These are phyloP conservation scores for Penicillium parvum DNA, from an alignment of 495 filamentous ascomycete species.

Conservation along the genomic window DNA sequence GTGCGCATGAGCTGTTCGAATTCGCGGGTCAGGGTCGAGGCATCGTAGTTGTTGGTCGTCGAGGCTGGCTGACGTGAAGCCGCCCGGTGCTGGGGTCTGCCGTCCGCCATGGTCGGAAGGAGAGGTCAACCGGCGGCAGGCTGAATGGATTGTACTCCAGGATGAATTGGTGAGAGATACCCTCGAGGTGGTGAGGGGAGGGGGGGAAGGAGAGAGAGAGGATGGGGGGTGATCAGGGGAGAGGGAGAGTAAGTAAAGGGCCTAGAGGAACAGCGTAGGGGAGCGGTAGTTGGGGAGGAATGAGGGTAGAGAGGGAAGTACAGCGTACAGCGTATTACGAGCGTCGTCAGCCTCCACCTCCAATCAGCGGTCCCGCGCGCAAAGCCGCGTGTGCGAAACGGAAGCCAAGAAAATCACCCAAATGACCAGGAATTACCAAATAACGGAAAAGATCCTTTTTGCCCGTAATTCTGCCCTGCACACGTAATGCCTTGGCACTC, in stretches of 20 bases:
- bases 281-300: too few species aligned
- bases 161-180: constrained; percentile 15
- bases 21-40: constrained; percentile 51
- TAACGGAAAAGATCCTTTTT: constrained; percentile 33
- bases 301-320: constrained; percentile 8
- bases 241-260: not conserved
- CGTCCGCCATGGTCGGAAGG: constrained; percentile 38
- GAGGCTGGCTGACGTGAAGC: constrained; percentile 22
- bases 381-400: constrained; percentile 45
- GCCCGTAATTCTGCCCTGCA: constrained; percentile 16
- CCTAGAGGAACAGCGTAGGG: too few species aligned
- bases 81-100: constrained; percentile 30
- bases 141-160: constrained; percentile 19
- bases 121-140: constrained; percentile 25
- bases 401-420: constrained; percentile 25
- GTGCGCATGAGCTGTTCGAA: constrained; percentile 77
- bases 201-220: constrained; percentile 7
- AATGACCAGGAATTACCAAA: too few species aligned
- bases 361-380: constrained; percentile 41
- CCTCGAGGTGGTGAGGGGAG: constrained; percentile 10
- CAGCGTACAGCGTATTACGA: constrained; percentile 26
- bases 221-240: not conserved
- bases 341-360: constrained; percentile 46
- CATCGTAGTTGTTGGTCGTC: constrained; percentile 34
- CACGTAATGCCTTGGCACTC: constrained; percentile 22